Percentiles rank a stretch among this genome's conserved stretches.
phyloP scores from a whole-genome alignment of 108 stramenopile genomes.

The Cylindrotheca closterium region DNA sequence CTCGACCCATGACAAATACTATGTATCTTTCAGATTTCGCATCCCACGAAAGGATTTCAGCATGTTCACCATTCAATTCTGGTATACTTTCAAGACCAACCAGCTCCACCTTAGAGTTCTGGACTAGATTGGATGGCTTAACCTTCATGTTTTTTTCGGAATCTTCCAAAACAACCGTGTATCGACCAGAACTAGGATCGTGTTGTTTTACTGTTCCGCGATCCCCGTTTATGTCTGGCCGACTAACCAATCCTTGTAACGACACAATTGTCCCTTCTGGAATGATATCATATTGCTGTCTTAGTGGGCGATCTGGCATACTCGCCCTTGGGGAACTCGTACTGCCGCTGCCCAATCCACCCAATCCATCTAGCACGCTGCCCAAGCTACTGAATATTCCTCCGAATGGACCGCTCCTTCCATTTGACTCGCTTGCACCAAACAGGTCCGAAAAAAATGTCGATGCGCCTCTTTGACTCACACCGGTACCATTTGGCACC shows the following conservation, averaged over 20 bases:
- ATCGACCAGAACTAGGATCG: constrained; percentile 62
- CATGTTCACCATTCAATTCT: constrained; percentile 73
- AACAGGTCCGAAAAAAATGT: constrained; percentile 76
- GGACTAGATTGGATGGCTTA: constrained; percentile 75
- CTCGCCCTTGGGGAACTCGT: constrained; percentile 8
- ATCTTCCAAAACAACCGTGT: constrained; percentile 78
- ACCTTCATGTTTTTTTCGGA: constrained; percentile 77
- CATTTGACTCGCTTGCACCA: constrained; percentile 85
- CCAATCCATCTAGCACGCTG: constrained; percentile 34
- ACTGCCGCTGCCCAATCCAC: constrained; percentile 26
- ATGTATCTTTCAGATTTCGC: constrained; percentile 72
- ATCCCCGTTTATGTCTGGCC: constrained; percentile 79
- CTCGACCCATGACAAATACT: constrained; percentile 65
- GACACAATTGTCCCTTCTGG: constrained; percentile 80
- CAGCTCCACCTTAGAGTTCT: constrained; percentile 77
- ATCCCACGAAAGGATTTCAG: constrained; percentile 81
- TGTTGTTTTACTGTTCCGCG: constrained; percentile 73
- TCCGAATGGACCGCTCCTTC: constrained; percentile 45
- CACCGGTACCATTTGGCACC: constrained; percentile 54
- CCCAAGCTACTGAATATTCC: constrained; percentile 35
- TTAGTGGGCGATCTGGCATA: constrained; percentile 20
- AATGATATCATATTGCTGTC: constrained; percentile 74
- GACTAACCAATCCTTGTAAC: constrained; percentile 66
- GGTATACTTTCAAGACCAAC: constrained; percentile 77
- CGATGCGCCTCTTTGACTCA: constrained; percentile 81